These are phyloP conservation scores for Cercospora sp. DNA, from an alignment of 2,329 filamentous ascomycete species.

Conservation along the genomic window DNA sequence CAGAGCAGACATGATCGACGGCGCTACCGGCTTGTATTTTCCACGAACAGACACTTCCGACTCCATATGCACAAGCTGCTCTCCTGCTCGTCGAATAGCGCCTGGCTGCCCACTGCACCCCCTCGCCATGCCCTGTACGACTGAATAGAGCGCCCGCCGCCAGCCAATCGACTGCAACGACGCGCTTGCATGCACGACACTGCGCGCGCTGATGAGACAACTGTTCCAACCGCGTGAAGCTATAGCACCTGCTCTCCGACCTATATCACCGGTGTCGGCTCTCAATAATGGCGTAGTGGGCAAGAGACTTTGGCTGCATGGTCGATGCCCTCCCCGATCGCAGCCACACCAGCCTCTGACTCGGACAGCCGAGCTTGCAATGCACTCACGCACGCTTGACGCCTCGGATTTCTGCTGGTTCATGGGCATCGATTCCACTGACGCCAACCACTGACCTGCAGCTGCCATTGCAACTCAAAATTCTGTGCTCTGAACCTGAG, in stretches of 20 bases:
- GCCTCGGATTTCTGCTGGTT: conserved; percentile 1
- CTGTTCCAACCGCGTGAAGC: not conserved
- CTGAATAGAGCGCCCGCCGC: not conserved
- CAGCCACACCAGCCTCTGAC: conserved; percentile 7
- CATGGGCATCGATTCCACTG: not conserved
- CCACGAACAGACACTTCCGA: conserved; percentile 7
- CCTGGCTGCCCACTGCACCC: not conserved
- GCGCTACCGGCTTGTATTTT: conserved; percentile 10
- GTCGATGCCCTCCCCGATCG: not conserved
- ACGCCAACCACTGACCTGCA: not conserved
- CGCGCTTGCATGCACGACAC: conserved; percentile 7
- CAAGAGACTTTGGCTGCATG: not conserved
- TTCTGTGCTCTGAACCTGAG: not conserved
- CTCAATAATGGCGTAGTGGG: not conserved
- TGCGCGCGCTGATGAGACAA: not conserved
- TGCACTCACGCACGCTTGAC: not conserved
- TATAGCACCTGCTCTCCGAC: not conserved
- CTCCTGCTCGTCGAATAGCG: not conserved
- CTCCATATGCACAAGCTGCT: not conserved
- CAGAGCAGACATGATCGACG: conserved; percentile 10
- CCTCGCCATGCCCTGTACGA: not conserved
- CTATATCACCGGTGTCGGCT: not conserved
- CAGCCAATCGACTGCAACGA: not conserved
- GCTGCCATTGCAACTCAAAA: conserved; percentile 1
- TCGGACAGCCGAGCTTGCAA: conserved; percentile 6